Evolutionary conservation across 208 protist genomes (phyloP), one percentile per base, ranked within the genome.

Genomic region (Leishmania guyanensis): DNA sequence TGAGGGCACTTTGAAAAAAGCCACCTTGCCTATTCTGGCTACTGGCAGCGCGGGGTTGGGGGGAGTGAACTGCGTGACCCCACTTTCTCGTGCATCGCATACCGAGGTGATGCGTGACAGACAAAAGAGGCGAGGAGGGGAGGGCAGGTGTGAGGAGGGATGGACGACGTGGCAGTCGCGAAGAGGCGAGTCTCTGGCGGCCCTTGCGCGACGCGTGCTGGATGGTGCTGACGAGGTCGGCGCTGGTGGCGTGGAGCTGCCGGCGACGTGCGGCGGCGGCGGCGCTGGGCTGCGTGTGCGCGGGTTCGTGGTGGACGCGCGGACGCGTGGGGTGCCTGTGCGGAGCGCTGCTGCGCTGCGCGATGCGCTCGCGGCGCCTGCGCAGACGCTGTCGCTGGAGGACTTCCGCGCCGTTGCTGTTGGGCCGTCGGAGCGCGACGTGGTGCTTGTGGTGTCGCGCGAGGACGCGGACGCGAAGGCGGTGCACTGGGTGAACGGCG

Each of bases 311-410:
- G 78, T 86, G 60, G 86, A 85, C 36, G 86, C 79, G 20, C 86
- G 74, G 62, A 82, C 84, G 65, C 77, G 65, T 2, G 39, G 66
- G 3, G n/a, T 36, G 36, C 80, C 84, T 3, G 50, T 80, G 51
- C 48, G 56, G n/a, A 43, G 46, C 20, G 69, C 60, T 4, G 5
- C n/a, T 5, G 56, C 54, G 12, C 5, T 82, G 14, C 51, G 62
- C 33, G 64, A 70, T 17, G 90, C 84, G 43, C 80, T 90, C 33
- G 54, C 79, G 54, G 78, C 83, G 79, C 87, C 82, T 75, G 87
- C 82, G 79, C 87, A 93, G 84, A 86, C 86, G 75, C 77, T 91
- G 5, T 84, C 90, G 74, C 83, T 93, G 81, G 90, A 91, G 83
- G 90, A 93, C 84, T 88, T 90, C 77, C 78, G 71, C 33, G 70